phyloP scores from a whole-genome alignment of 306 rosid species.

The Cicer yamashitae region DNA sequence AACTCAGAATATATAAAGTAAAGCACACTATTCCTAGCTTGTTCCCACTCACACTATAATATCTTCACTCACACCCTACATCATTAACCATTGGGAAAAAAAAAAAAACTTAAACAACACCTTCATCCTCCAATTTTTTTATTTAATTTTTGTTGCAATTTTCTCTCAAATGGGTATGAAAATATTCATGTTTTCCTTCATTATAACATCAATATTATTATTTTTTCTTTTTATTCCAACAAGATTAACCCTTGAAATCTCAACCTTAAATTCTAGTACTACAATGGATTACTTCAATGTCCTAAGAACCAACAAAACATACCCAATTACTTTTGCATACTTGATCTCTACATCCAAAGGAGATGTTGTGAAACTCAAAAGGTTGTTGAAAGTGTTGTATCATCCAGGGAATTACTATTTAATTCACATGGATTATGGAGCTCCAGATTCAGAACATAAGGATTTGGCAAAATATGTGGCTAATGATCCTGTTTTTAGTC shows the following conservation, averaged over 20 bases:
- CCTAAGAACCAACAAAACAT: conserved; percentile 47
- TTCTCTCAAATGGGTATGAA: conserved; percentile 71
- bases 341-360: conserved; percentile 87
- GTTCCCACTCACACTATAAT: conserved; percentile 12
- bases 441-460: conserved; percentile 65
- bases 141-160: neutral
- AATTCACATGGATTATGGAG: conserved; percentile 80
- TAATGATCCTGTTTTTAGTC: conserved; percentile 61
- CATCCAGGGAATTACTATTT: conserved; percentile 89
- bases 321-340: conserved; percentile 76
- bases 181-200: conserved; percentile 54
- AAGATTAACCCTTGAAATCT: conserved; percentile 61
- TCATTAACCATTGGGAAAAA: conserved; percentile 6
- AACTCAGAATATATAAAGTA: too few relatives aligned
- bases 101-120: neutral
- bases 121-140: conserved; percentile 4
- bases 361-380: conserved; percentile 62
- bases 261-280: conserved; percentile 46
- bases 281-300: conserved; percentile 46
- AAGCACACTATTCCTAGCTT: conserved; percentile 37
- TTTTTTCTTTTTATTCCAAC: conserved; percentile 62
- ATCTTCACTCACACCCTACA: conserved; percentile 18
- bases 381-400: conserved; percentile 66
- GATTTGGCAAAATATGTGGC: conserved; percentile 61
- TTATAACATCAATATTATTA: conserved; percentile 60